A percentile compares a stretch with the other conserved stretches of the same genome.
These are phyloP conservation scores for Tylopilus vinaceipallidus DNA, from an alignment of 768 basidiomycete species.

Conservation along the genomic window DNA sequence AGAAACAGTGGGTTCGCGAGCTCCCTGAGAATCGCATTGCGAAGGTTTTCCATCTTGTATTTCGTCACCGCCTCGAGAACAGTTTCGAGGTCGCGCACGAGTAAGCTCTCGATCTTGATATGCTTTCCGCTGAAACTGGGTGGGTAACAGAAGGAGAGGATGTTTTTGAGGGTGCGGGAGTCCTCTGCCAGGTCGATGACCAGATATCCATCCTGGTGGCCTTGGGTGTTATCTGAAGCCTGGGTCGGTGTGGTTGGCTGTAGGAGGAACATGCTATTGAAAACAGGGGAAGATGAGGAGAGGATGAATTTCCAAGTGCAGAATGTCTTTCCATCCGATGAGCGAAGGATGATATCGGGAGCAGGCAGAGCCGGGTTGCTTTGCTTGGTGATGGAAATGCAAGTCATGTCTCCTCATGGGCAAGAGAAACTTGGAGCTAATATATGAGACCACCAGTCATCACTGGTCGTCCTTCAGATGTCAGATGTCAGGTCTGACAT, in stretches of 20 bases:
- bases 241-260: background rate
- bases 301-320: slow-evolving; percentile 8
- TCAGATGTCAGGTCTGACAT: too few species aligned
- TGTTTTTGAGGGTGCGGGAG: background rate
- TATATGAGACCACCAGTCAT: too few species aligned
- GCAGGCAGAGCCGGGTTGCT: background rate
- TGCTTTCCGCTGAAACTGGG: background rate
- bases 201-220: background rate
- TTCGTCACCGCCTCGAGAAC: slow-evolving; percentile 13
- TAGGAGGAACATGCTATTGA: slow-evolving; percentile 16
- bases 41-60: slow-evolving; percentile 15
- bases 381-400: slow-evolving; percentile 10
- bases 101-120: background rate
- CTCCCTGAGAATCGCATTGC: background rate
- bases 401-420: too few species aligned
- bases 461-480: too few species aligned
- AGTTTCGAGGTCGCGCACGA: background rate
- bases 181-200: slow-evolving; percentile 15
- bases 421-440: too few species aligned
- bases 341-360: slow-evolving; percentile 15
- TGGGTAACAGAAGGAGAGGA: slow-evolving; percentile 14
- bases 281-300: slow-evolving; percentile 13
- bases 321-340: slow-evolving; percentile 8
- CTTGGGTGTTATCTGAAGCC: background rate
- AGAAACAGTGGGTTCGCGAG: slow-evolving; percentile 3